These are phyloP conservation scores for Calonectria henricotiae DNA, from an alignment of 2,329 filamentous ascomycete genomes.

Conservation along the genomic window DNA sequence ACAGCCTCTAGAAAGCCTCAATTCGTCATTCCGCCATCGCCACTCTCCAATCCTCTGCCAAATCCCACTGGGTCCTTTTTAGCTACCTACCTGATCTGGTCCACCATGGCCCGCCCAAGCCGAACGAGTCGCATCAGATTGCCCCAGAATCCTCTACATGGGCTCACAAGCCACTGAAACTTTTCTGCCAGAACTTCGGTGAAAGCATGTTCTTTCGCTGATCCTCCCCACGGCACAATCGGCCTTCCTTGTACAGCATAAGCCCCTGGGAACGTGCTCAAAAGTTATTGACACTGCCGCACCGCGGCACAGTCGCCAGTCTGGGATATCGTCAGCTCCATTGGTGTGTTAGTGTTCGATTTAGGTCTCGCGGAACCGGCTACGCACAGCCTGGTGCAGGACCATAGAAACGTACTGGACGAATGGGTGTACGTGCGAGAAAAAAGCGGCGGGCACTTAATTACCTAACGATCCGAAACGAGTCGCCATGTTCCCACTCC, in stretches of 20 bases:
- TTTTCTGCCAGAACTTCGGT: conserved; percentile 28
- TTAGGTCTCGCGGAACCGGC: conserved; percentile 53
- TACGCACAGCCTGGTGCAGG: conserved; percentile 46
- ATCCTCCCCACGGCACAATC: conserved; percentile 42
- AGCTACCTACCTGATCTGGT: conserved; percentile 32
- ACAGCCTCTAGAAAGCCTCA: conserved; percentile 12
- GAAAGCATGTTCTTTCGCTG: conserved; percentile 43
- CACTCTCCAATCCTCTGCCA: conserved; percentile 29
- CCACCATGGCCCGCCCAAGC: conserved; percentile 36
- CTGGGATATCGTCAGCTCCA: conserved; percentile 49
- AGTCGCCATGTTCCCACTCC: conserved; percentile 42
- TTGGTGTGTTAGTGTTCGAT: conserved; percentile 45
- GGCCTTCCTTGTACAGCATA: conserved; percentile 47
- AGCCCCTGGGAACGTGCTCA: conserved; percentile 48
- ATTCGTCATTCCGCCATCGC: conserved; percentile 27
- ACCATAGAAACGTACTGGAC: conserved; percentile 31
- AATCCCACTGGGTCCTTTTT: conserved; percentile 26
- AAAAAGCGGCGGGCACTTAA: conserved; percentile 35
- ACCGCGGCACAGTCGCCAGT: conserved; percentile 43
- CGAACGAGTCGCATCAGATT: conserved; percentile 38
- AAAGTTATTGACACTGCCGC: conserved; percentile 53
- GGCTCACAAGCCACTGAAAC: conserved; percentile 39
- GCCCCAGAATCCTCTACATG: conserved; percentile 42
- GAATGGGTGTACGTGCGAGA: conserved; percentile 30
- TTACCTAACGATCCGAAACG: conserved; percentile 47